Evolutionary conservation across 257 asterid species (phyloP).

Genomic region (Prunella vulgaris): DNA sequence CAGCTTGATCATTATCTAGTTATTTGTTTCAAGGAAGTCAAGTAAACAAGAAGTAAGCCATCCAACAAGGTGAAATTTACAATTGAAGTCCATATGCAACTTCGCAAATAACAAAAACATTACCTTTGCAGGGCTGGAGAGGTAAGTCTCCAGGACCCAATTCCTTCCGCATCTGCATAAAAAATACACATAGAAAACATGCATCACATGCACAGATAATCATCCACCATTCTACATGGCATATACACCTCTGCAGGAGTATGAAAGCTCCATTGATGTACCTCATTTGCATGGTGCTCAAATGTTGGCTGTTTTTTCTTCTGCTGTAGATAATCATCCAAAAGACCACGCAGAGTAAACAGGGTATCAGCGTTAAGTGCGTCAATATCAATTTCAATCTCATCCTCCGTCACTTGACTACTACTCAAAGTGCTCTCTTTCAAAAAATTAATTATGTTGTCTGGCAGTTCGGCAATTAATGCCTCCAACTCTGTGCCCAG

Average conservation of each 20-base stretch:
- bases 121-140: slow-evolving; percentile 56
- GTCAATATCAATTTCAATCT: slow-evolving; percentile 89
- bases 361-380: slow-evolving; percentile 57
- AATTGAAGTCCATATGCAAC: slow-evolving; percentile 3
- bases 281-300: slow-evolving; percentile 55
- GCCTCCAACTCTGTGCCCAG: slow-evolving; percentile 60
- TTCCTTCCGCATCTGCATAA: slow-evolving; percentile 53
- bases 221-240: neutral
- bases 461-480: slow-evolving; percentile 63
- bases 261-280: slow-evolving; percentile 21
- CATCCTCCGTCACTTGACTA: slow-evolving; percentile 61
- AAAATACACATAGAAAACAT: slow-evolving; percentile 1
- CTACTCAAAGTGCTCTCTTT: slow-evolving; percentile 46
- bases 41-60: slow-evolving; percentile 4
- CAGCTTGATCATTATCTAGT: slow-evolving; percentile 53
- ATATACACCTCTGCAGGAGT: neutral
- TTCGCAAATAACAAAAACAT: neutral
- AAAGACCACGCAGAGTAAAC: slow-evolving; percentile 58
- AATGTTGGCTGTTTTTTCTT: slow-evolving; percentile 40
- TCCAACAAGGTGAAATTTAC: slow-evolving; percentile 2
- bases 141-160: slow-evolving; percentile 50
- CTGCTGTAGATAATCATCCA: slow-evolving; percentile 54
- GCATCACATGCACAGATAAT: slow-evolving; percentile 1
- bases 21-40: slow-evolving; percentile 4
- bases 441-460: slow-evolving; percentile 58